These are phyloP conservation scores for Graphiopsis chlorocephala DNA, from an alignment of 2,329 filamentous ascomycete genomes.

Conservation along the genomic window DNA sequence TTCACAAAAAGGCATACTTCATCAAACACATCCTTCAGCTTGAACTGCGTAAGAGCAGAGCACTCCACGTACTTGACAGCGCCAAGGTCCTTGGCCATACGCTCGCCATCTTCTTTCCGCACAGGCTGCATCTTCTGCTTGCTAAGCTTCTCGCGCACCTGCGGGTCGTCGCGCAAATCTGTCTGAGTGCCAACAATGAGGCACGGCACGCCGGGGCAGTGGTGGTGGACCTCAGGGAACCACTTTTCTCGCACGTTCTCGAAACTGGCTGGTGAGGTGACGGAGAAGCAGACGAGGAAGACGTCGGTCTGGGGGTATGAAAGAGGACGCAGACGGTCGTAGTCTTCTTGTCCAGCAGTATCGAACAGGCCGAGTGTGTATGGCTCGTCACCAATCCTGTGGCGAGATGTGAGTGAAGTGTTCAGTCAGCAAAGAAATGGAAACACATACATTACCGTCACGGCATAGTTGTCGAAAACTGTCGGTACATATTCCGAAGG, in stretches of 20 bases:
- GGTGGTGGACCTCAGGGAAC: conserved; percentile 98
- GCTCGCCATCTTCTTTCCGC: conserved; percentile 85
- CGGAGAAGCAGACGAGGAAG: conserved; percentile 97
- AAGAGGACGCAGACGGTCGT: conserved; percentile 91
- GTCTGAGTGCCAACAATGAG: conserved; percentile 97
- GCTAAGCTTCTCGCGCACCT: conserved; percentile 83
- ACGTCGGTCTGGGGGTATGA: conserved; percentile 99
- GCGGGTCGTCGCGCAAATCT: conserved; percentile 85
- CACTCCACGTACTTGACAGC: conserved; percentile 99
- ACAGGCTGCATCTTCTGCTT: conserved; percentile 98
- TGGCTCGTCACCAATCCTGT: conserved; percentile 84
- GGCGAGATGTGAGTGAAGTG: background rate
- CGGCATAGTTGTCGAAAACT: conserved; percentile 99
- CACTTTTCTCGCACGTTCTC: conserved; percentile 99
- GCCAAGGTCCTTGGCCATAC: conserved; percentile 95
- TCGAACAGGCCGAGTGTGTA: conserved; percentile 97
- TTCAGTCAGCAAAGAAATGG: background rate
- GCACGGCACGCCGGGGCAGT: conserved; percentile 96
- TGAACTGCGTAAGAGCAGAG: conserved; percentile 95
- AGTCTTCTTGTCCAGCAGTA: conserved; percentile 99
- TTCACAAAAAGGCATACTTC: conserved; percentile 63
- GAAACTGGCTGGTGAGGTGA: conserved; percentile 95
- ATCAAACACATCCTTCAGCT: conserved; percentile 98
- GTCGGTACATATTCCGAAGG: conserved; percentile 99
- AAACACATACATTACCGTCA: conserved; percentile 94